phyloP scores from a whole-genome alignment of 2,329 filamentous ascomycete genomes.

The Penicillium brasilianum region DNA sequence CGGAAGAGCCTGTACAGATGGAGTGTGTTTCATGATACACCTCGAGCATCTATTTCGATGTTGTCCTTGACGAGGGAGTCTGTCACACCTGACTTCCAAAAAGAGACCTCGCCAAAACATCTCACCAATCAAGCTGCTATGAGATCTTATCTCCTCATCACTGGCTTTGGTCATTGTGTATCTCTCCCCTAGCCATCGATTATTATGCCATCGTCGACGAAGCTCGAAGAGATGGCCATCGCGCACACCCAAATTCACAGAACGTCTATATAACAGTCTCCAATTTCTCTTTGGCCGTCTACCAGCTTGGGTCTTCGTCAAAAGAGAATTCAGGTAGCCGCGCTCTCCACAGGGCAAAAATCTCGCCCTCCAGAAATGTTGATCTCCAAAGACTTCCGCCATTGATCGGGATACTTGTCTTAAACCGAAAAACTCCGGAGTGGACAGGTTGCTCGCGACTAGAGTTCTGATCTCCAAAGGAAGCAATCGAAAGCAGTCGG shows the following conservation, averaged over 20 bases:
- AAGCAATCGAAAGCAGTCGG: constrained; percentile 8
- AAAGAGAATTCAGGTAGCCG: constrained; percentile 3
- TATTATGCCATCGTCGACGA: constrained; percentile 10
- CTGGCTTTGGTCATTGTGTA: constrained; percentile 7
- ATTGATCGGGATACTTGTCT: constrained; percentile 14
- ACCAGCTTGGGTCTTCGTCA: background rate
- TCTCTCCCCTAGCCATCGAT: constrained; percentile 13
- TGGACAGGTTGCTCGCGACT: constrained; percentile 10
- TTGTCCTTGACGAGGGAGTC: background rate
- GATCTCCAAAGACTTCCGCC: constrained; percentile 12
- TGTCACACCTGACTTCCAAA: constrained; percentile 6
- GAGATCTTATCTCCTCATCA: background rate
- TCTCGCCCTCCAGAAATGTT: constrained; percentile 10
- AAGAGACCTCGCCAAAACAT: constrained; percentile 1
- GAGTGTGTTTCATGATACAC: constrained; percentile 1
- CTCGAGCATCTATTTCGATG: background rate
- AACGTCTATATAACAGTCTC: constrained; percentile 13
- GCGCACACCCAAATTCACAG: background rate
- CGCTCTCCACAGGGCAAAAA: constrained; percentile 12
- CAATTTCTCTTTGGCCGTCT: constrained; percentile 2
- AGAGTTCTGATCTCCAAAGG: constrained; percentile 12
- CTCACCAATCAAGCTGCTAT: background rate
- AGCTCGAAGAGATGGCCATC: constrained; percentile 1
- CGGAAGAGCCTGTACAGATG: constrained; percentile 6
- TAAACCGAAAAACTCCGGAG: constrained; percentile 11